Evolutionary conservation across 164 flowering plant genomes (phyloP), one percentile per base, ranked within the genome.

Genomic region (Chloranthus sessilifolius): DNA sequence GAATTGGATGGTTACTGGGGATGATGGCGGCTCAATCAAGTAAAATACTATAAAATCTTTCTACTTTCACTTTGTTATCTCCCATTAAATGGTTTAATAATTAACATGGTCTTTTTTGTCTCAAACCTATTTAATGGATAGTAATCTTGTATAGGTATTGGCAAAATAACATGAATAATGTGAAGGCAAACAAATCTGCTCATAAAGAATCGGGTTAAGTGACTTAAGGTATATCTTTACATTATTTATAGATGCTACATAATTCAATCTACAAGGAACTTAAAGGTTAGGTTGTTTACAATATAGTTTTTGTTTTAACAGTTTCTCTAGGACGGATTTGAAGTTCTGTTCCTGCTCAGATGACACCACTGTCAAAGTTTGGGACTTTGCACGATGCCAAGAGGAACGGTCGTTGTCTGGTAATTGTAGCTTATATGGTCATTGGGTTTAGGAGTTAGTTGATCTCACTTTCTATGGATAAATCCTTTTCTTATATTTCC

Each of bases 1-100:
- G 72, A 89, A 84, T 47, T 94, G 95, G 95, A 94, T 94, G 99
- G 99, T 94, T 57, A 81, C 92, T 56, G 99, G 99, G 55, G 99
- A 94, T 74, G 97, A 94, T 72, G 96, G 97, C 16, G 99, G 99
- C 19, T 47, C 99, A 43, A 86, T 94, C 63, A 94, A 94, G 99
- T 92, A 84, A 7, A 15, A 44, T 27, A 27, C 6, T 21, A 15
- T 36, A n/a, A n/a, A n/a, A n/a, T n/a, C n/a, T 50, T 17, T 34
- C 31, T 37, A n/a, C n/a, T n/a, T n/a, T n/a, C n/a, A n/a, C n/a
- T n/a, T n/a, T n/a, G n/a, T 6, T n/a, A n/a, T n/a, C n/a, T n/a
- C n/a, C n/a, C n/a, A n/a, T n/a, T n/a, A n/a, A n/a, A n/a, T n/a
- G n/a, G n/a, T n/a, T n/a, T n/a, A n/a, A n/a, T n/a, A n/a, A n/a